Evolutionary conservation across 345 rosid genomes (phyloP).

Genomic region (Hypericum perforatum): DNA sequence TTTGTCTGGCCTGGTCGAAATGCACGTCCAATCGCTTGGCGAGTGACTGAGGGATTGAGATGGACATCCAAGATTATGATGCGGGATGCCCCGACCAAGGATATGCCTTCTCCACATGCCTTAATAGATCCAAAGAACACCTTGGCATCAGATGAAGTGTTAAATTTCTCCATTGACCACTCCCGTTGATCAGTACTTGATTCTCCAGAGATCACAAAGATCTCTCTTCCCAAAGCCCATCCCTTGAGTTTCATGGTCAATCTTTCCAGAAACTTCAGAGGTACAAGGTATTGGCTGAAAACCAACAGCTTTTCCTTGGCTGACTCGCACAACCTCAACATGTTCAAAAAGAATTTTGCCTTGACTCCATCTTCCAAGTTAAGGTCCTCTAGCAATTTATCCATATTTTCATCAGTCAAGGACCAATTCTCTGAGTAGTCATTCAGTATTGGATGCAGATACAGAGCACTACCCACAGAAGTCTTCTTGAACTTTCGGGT

Average conservation of each 20-base stretch:
- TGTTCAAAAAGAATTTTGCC: slow-evolving; percentile 64
- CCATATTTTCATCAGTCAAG: slow-evolving; percentile 44
- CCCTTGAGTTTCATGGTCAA: slow-evolving; percentile 36
- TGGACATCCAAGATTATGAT: slow-evolving; percentile 75
- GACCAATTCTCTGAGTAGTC: slow-evolving; percentile 23
- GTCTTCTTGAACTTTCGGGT: slow-evolving; percentile 49
- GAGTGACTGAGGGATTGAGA: slow-evolving; percentile 95
- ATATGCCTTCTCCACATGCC: slow-evolving; percentile 97
- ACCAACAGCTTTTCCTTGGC: slow-evolving; percentile 65
- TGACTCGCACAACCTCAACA: slow-evolving; percentile 54
- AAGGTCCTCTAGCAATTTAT: slow-evolving; percentile 34
- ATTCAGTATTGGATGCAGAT: slow-evolving; percentile 54
- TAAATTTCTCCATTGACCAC: slow-evolving; percentile 66
- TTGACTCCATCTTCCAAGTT: slow-evolving; percentile 64
- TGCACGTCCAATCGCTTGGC: slow-evolving; percentile 82
- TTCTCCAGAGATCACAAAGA: slow-evolving; percentile 69
- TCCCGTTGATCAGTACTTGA: slow-evolving; percentile 61
- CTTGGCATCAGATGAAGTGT: slow-evolving; percentile 59
- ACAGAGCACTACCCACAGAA: slow-evolving; percentile 56
- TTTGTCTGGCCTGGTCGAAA: slow-evolving; percentile 77
- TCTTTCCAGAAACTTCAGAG: slow-evolving; percentile 63
- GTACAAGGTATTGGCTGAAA: slow-evolving; percentile 72
- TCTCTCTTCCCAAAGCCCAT: slow-evolving; percentile 54
- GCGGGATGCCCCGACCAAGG: slow-evolving; percentile 83
- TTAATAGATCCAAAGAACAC: slow-evolving; percentile 84